Percentiles rank a stretch among this genome's conserved stretches.
These are phyloP conservation scores for Lolium rigidum DNA, from an alignment of 176 grass and related monocot species.

Conservation along the genomic window DNA sequence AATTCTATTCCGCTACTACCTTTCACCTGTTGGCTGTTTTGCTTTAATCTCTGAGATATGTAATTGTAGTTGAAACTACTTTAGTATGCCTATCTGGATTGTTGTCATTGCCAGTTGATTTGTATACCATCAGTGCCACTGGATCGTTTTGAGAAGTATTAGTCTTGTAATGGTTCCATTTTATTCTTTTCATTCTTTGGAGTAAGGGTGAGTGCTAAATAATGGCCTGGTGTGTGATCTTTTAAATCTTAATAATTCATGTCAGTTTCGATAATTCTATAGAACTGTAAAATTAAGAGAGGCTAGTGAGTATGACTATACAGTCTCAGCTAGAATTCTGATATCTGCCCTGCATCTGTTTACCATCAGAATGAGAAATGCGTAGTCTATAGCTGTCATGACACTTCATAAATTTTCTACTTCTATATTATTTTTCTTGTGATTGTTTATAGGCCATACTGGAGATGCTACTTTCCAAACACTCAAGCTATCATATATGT, in stretches of 20 bases:
- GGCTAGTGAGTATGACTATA: neutral
- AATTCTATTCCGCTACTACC: neutral
- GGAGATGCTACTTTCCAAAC: slow-evolving; percentile 99
- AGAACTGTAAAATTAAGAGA: slow-evolving; percentile 20
- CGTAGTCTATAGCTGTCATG: slow-evolving; percentile 2
- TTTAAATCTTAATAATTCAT: slow-evolving; percentile 10
- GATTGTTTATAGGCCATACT: slow-evolving; percentile 71
- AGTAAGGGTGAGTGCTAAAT: neutral
- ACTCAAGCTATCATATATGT: slow-evolving; percentile 99
- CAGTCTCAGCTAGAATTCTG: slow-evolving; percentile 1
- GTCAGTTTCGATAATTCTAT: neutral
- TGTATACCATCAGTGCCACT: neutral
- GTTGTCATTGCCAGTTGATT: slow-evolving; percentile 19
- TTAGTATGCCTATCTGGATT: neutral
- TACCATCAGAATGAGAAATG: slow-evolving; percentile 14
- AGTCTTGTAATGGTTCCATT: slow-evolving; percentile 11
- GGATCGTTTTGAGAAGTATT: neutral
- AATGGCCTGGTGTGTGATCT: neutral
- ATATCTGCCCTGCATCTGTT: neutral
- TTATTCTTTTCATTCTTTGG: neutral
- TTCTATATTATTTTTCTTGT: slow-evolving; percentile 31
- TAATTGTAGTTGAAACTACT: neutral
- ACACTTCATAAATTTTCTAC: neutral
- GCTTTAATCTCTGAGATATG: neutral
- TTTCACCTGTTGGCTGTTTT: slow-evolving; percentile 13